Evolutionary conservation across 2,329 filamentous ascomycete species (phyloP).

Genomic region (Fusarium albidum): DNA sequence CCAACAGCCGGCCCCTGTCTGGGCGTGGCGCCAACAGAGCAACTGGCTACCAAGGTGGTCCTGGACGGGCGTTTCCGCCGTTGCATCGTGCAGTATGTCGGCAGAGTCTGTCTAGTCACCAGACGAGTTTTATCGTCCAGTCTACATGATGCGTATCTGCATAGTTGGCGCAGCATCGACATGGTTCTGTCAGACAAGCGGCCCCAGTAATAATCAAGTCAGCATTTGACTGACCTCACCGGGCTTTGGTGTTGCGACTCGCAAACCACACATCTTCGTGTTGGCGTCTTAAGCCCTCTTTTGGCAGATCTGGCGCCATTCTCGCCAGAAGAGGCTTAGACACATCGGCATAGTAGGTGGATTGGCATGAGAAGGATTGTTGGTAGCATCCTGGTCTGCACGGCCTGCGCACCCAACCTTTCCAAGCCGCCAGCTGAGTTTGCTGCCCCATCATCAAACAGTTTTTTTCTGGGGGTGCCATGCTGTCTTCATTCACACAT

Average conservation of each 20-base stretch:
- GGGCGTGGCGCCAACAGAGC: slow-evolving; percentile 17
- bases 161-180: background rate
- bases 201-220: background rate
- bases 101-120: slow-evolving; percentile 8
- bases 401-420: background rate
- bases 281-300: background rate
- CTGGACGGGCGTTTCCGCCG: background rate
- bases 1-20: slow-evolving; percentile 11
- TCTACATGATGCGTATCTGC: no score
- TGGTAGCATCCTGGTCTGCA: slow-evolving; percentile 3
- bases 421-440: background rate
- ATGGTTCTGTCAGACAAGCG: background rate
- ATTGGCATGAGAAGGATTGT: slow-evolving; percentile 11
- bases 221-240: background rate
- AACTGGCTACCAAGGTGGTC: slow-evolving; percentile 9
- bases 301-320: slow-evolving; percentile 8
- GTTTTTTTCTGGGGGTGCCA: background rate
- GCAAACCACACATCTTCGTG: background rate
- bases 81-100: slow-evolving; percentile 8
- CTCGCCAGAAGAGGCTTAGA: slow-evolving; percentile 5
- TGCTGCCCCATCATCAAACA: slow-evolving; percentile 1
- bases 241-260: background rate
- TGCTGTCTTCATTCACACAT: slow-evolving; percentile 1
- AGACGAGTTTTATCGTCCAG: background rate
- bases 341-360: slow-evolving; percentile 3